A percentile compares a stretch with the other conserved stretches of the same genome.
Conservation (phyloP, 2,329 filamentous ascomycete genomes). For the Ceratocystis destructans region DNA sequence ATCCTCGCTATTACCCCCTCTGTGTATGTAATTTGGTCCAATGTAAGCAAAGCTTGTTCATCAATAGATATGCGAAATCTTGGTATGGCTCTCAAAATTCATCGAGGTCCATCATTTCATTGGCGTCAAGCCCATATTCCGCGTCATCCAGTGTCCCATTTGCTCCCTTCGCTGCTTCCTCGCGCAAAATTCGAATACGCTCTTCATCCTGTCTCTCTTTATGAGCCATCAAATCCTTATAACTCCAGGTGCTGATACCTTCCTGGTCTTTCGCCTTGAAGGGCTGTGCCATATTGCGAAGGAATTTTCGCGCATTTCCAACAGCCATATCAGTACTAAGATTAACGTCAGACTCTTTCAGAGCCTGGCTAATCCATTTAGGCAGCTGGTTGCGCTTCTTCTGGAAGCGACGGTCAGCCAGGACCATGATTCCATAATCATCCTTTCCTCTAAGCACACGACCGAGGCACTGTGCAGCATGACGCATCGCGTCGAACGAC, state of each 20-base stretch:
- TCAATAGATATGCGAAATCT: too few species aligned
- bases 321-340: conserved; percentile 93
- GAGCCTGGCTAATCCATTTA: conserved; percentile 88
- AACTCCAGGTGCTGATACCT: conserved; percentile 83
- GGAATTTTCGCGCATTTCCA: conserved; percentile 73
- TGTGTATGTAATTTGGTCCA: background rate
- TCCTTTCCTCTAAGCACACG: conserved; percentile 93
- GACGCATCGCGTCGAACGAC: conserved; percentile 98
- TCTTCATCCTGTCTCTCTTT: conserved; percentile 62
- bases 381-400: conserved; percentile 84
- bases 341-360: conserved; percentile 75
- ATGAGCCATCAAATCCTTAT: conserved; percentile 62
- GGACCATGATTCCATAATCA: conserved; percentile 98
- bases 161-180: conserved; percentile 26
- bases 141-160: conserved; percentile 24
- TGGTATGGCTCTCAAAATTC: conserved; percentile 19
- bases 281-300: conserved; percentile 83
- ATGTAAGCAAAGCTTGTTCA: background rate
- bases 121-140: conserved; percentile 40
- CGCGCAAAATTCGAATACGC: conserved; percentile 48
- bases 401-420: conserved; percentile 84
- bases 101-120: conserved; percentile 42
- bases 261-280: conserved; percentile 74
- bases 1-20: background rate
- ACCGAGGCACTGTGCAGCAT: conserved; percentile 89